These are phyloP conservation scores for Exophiala mesophila DNA, from an alignment of 2,329 filamentous ascomycete genomes.

Conservation along the genomic window DNA sequence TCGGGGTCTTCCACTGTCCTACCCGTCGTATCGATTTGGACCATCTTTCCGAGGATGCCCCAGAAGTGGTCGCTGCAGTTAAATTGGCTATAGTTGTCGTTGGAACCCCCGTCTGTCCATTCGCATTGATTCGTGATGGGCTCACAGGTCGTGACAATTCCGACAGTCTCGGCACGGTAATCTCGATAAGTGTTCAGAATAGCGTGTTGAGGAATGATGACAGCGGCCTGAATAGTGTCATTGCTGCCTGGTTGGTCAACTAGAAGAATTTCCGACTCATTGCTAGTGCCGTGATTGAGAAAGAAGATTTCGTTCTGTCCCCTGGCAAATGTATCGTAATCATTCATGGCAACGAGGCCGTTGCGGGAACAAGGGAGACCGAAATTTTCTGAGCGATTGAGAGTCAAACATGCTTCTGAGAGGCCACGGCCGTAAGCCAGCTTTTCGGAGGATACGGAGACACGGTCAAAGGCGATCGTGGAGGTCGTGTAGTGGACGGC, in stretches of 20 bases:
- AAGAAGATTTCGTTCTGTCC: conserved; percentile 22
- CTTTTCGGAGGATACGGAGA: conserved; percentile 4
- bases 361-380: conserved; percentile 24
- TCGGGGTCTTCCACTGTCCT: conserved; percentile 9
- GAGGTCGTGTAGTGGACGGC: conserved; percentile 22
- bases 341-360: neutral
- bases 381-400: conserved; percentile 21
- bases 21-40: conserved; percentile 12
- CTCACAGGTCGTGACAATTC: conserved; percentile 20
- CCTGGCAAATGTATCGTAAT: conserved; percentile 11
- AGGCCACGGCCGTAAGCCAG: conserved; percentile 17
- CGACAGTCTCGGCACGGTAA: conserved; percentile 19
- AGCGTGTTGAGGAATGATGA: conserved; percentile 16
- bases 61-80: conserved; percentile 25
- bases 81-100: conserved; percentile 17
- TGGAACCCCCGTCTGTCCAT: conserved; percentile 12
- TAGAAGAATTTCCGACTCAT: conserved; percentile 17
- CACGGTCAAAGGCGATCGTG: conserved; percentile 18
- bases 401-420: conserved; percentile 17
- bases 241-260: neutral
- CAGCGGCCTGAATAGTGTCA: conserved; percentile 13
- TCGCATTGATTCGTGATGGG: conserved; percentile 19
- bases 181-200: conserved; percentile 14
- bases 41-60: conserved; percentile 20
- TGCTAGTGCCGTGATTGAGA: conserved; percentile 18